Percentiles rank a stretch among this genome's conserved stretches.
Conservation (phyloP, 164 flowering plant genomes). For the Sedum album region DNA sequence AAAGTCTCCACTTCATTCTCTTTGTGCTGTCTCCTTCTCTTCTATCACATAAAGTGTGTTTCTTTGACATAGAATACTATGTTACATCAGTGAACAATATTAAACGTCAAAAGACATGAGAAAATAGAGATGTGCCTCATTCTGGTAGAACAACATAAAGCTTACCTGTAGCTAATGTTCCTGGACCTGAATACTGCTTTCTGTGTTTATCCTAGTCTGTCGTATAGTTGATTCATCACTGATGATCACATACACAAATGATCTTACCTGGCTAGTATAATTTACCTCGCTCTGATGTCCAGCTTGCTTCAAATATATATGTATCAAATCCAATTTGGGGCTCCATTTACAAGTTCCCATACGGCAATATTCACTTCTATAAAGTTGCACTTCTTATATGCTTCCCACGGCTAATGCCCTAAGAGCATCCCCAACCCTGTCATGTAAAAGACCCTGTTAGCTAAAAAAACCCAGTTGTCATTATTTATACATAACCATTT, state of each 20-base stretch:
- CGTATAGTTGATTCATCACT: too few species aligned
- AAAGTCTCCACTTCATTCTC: slow-evolving; percentile 27
- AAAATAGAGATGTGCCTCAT: slow-evolving; percentile 32
- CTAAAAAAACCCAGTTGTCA: too few species aligned
- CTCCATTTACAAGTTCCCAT: slow-evolving; percentile 59
- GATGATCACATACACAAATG: too few species aligned
- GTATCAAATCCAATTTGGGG: background rate
- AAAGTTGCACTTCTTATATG: slow-evolving; percentile 52
- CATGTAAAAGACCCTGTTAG: too few species aligned
- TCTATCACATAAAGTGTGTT: slow-evolving; percentile 33
- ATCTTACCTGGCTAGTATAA: too few species aligned
- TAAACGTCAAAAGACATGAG: slow-evolving; percentile 4
- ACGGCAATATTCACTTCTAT: slow-evolving; percentile 46
- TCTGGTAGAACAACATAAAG: slow-evolving; percentile 50
- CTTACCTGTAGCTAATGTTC: slow-evolving; percentile 56
- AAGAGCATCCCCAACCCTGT: too few species aligned
- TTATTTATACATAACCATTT: too few species aligned
- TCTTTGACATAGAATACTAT: slow-evolving; percentile 11
- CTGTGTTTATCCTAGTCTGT: background rate
- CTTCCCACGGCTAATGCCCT: slow-evolving; percentile 62
- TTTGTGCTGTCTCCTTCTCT: slow-evolving; percentile 11
- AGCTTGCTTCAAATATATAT: background rate
- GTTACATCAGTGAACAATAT: background rate
- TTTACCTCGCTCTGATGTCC: too few species aligned
- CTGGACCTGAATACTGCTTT: slow-evolving; percentile 20